A percentile compares a stretch with the other conserved stretches of the same genome.
Evolutionary conservation across 2,329 filamentous ascomycete species (phyloP).

Genomic region (Sporothrix variecibatus): DNA sequence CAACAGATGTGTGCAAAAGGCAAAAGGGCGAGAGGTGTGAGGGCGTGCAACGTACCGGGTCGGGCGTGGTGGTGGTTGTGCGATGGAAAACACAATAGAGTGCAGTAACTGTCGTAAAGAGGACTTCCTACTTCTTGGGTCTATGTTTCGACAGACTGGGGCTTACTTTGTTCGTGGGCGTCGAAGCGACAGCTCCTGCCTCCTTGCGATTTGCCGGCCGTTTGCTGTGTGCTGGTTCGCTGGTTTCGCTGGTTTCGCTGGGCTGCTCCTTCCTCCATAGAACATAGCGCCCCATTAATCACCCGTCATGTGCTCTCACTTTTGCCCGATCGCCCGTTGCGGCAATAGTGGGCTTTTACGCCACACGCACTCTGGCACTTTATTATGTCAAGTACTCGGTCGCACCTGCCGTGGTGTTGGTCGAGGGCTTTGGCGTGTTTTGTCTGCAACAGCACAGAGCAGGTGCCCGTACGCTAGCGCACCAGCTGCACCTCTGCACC

Average conservation of each 20-base stretch:
- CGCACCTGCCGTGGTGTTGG: not conserved
- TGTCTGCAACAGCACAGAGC: no score
- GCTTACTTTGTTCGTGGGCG: constrained; percentile 14
- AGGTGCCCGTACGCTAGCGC: constrained; percentile 4
- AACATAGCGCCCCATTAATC: not conserved
- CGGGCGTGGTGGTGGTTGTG: constrained; percentile 10
- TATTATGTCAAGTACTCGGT: no score
- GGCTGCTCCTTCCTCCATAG: constrained; percentile 1
- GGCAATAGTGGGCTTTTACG: constrained; percentile 5
- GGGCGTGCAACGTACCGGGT: constrained; percentile 14
- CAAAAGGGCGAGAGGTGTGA: not conserved
- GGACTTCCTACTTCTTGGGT: not conserved
- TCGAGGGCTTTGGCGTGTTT: not conserved
- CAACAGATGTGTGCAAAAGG: not conserved
- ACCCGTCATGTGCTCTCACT: constrained; percentile 13
- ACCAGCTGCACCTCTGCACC: not conserved
- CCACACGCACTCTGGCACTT: not conserved
- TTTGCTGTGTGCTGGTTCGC: not conserved
- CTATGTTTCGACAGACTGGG: not conserved
- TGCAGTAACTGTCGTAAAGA: not conserved
- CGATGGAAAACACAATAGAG: constrained; percentile 1
- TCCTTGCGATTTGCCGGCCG: constrained; percentile 13
- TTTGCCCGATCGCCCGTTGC: not conserved
- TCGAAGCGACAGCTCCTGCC: constrained; percentile 11
- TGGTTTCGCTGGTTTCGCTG: not conserved